Conservation (phyloP, 2,329 filamentous ascomycete genomes). For the Zymoseptoria tritici region DNA sequence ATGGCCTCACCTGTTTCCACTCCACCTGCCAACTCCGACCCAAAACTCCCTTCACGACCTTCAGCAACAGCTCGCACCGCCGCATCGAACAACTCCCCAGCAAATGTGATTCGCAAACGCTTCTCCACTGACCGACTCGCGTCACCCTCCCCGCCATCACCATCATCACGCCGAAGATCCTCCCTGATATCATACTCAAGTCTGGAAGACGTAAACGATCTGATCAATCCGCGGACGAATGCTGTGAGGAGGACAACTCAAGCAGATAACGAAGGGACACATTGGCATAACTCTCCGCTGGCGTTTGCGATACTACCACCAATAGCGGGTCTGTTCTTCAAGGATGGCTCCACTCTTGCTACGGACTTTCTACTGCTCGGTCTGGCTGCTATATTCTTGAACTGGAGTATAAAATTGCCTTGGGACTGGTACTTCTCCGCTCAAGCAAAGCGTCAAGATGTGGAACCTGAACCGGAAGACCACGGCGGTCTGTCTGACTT, state of each 20-base stretch:
- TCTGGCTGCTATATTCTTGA: constrained; percentile 76
- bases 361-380: constrained; percentile 78
- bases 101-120: constrained; percentile 2
- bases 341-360: constrained; percentile 73
- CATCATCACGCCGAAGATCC: constrained; percentile 53
- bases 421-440: constrained; percentile 59
- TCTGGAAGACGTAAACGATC: constrained; percentile 63
- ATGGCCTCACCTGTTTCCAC: neutral
- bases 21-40: neutral
- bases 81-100: neutral
- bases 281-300: constrained; percentile 74
- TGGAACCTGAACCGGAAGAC: constrained; percentile 7
- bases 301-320: constrained; percentile 79
- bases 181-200: constrained; percentile 74
- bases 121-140: constrained; percentile 9
- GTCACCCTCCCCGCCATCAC: constrained; percentile 19
- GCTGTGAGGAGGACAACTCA: constrained; percentile 27
- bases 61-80: neutral
- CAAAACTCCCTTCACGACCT: neutral
- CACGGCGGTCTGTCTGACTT: neutral
- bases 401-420: constrained; percentile 84
- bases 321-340: constrained; percentile 74
- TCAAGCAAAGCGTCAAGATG: constrained; percentile 29
- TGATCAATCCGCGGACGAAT: constrained; percentile 47
- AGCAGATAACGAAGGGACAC: constrained; percentile 49